phyloP scores from a whole-genome alignment of 176 grass and related monocot species.

The Thinopyrum elongatum region DNA sequence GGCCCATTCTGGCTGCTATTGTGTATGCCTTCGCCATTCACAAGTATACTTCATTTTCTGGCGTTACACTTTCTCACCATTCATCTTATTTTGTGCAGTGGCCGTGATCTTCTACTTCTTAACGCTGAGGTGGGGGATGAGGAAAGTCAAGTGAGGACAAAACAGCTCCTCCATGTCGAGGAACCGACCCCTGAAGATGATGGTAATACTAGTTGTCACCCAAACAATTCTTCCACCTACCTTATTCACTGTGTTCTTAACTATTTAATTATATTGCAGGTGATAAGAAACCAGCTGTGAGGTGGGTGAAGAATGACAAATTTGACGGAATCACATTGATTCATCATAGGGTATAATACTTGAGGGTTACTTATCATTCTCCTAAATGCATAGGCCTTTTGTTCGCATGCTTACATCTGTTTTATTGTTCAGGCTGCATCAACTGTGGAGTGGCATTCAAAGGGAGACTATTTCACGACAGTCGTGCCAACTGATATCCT shows the following conservation, averaged over 20 bases:
- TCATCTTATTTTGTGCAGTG: conserved; percentile 56
- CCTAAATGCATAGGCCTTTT: not conserved
- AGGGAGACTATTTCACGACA: conserved; percentile 98
- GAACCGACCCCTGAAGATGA: conserved; percentile 48
- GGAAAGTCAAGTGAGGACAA: conserved; percentile 67
- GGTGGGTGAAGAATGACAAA: conserved; percentile 77
- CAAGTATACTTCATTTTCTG: conserved; percentile 19
- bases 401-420: conserved; percentile 28
- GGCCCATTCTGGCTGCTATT: conserved; percentile 76
- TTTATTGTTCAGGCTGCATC: conserved; percentile 68
- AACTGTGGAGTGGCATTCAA: conserved; percentile 92
- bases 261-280: conserved; percentile 44
- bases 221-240: not conserved
- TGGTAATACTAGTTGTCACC: conserved; percentile 36
- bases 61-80: conserved; percentile 19
- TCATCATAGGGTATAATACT: conserved; percentile 72
- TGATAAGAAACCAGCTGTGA: conserved; percentile 72
- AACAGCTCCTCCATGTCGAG: conserved; percentile 52
- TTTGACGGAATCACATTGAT: conserved; percentile 74
- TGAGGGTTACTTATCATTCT: not conserved
- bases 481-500: conserved; percentile 98
- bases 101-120: conserved; percentile 74
- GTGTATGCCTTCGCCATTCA: conserved; percentile 47
- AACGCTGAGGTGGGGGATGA: conserved; percentile 73
- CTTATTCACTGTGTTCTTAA: conserved; percentile 23